phyloP scores from a whole-genome alignment of 345 rosid species.

The Hibiscus trionum region DNA sequence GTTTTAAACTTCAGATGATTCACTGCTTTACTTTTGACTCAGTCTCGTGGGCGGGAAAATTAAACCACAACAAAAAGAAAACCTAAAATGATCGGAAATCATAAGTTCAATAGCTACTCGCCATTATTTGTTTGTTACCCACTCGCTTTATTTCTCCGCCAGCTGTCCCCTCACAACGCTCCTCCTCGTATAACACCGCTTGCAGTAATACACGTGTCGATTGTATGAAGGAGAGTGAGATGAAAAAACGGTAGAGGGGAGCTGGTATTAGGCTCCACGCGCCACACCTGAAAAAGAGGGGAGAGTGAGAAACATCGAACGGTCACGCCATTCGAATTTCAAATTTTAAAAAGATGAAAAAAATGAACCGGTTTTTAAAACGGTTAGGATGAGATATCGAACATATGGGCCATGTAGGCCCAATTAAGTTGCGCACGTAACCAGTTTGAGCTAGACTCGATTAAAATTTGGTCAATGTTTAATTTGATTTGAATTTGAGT shows the following conservation, averaged over 20 bases:
- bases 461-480: too few relatives aligned
- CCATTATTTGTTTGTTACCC: neutral
- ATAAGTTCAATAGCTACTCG: neutral
- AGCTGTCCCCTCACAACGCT: neutral
- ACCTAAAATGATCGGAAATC: neutral
- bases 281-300: neutral
- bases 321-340: neutral
- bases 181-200: neutral
- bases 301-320: neutral
- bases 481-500: too few relatives aligned
- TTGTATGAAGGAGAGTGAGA: neutral
- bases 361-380: neutral
- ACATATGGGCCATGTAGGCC: neutral
- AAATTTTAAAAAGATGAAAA: neutral
- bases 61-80: neutral
- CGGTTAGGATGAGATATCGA: neutral
- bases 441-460: too few relatives aligned
- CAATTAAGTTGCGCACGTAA: neutral
- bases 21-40: conserved; percentile 5
- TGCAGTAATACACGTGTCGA: neutral
- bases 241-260: neutral
- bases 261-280: conserved; percentile 6
- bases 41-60: neutral
- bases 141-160: neutral
- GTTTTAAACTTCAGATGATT: neutral